phyloP scores from a whole-genome alignment of 345 rosid genomes.

The Populus pruinosa region DNA sequence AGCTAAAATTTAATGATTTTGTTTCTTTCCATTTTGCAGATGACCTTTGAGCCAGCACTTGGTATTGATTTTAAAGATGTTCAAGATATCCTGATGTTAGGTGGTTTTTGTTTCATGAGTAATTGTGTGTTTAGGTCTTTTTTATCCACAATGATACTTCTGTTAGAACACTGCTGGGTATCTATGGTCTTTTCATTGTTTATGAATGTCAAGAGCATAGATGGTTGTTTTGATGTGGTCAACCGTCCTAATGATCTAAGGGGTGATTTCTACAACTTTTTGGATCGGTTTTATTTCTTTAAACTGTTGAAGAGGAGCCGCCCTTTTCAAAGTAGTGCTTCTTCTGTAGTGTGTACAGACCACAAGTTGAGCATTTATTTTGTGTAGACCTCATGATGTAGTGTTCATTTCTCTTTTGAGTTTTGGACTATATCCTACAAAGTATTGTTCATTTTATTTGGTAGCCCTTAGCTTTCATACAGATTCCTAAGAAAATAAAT shows the following conservation, averaged over 20 bases:
- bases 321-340: not conserved
- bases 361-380: not conserved
- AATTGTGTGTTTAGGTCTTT: not conserved
- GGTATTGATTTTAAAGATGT: constrained; percentile 71
- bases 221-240: not conserved
- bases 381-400: not conserved
- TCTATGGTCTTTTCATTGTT: not conserved
- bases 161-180: not conserved
- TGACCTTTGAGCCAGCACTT: constrained; percentile 66
- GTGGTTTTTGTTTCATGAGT: not conserved
- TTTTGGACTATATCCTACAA: not conserved
- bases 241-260: not conserved
- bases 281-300: not conserved
- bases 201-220: not conserved
- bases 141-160: not conserved
- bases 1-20: constrained; percentile 16
- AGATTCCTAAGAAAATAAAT: constrained; percentile 74
- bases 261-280: not conserved
- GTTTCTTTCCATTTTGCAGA: constrained; percentile 48
- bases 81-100: constrained; percentile 71
- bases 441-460: constrained; percentile 16
- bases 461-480: constrained; percentile 65
- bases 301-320: not conserved
- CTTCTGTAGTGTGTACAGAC: not conserved
- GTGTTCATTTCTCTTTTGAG: not conserved